These are phyloP conservation scores for Amanita subjunquillea DNA, from an alignment of 768 basidiomycete genomes.

Conservation along the genomic window DNA sequence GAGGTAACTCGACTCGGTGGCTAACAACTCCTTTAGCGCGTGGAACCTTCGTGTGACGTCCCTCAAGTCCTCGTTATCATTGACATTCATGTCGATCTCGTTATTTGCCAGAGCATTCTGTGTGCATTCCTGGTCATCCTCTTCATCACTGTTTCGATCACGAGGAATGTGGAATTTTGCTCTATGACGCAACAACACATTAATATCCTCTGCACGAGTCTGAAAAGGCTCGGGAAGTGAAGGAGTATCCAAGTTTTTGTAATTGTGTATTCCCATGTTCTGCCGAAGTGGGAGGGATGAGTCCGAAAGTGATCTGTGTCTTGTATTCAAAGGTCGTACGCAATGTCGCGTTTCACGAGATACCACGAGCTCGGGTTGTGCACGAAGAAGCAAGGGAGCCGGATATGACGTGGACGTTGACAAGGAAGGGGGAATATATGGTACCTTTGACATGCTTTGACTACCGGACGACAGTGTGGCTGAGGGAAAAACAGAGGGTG, in stretches of 20 bases:
- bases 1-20: conserved; percentile 79
- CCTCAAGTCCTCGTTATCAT: conserved; percentile 18
- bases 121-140: background rate
- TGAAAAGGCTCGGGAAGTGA: background rate
- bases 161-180: background rate
- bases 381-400: conserved; percentile 20
- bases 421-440: conserved; percentile 21
- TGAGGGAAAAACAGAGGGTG: conserved; percentile 19
- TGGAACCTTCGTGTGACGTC: conserved; percentile 50
- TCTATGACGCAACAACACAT: background rate
- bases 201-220: background rate
- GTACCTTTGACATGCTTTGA: conserved; percentile 25
- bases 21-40: conserved; percentile 75
- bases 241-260: background rate
- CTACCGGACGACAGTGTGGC: conserved; percentile 48
- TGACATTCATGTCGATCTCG: background rate
- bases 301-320: conserved; percentile 3
- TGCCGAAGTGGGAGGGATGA: background rate
- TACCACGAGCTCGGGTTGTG: background rate
- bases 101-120: background rate
- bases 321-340: background rate
- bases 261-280: background rate
- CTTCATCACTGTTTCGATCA: background rate
- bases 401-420: conserved; percentile 39
- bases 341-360: background rate